Conservation (phyloP, 495 filamentous ascomycete genomes). For the Aspergillus asperescens region DNA sequence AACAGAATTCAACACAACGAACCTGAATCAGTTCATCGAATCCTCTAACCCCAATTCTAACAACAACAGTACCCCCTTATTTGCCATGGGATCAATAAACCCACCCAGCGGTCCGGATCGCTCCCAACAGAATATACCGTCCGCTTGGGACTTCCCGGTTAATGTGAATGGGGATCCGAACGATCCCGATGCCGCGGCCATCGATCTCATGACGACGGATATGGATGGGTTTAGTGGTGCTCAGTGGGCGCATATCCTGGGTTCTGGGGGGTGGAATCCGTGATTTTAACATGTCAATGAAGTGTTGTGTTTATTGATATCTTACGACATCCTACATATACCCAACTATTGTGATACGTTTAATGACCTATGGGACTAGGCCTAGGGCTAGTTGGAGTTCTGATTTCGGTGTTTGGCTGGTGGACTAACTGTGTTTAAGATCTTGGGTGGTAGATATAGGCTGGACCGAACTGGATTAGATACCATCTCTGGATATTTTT, state of each 20-base stretch:
- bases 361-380: background rate
- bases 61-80: background rate
- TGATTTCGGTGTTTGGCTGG: background rate
- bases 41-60: background rate
- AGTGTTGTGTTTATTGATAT: background rate
- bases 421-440: background rate
- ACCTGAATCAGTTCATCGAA: background rate
- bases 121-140: conserved; percentile 11
- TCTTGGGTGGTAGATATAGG: background rate
- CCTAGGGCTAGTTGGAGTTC: background rate
- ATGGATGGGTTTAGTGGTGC: conserved; percentile 28
- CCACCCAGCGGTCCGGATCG: conserved; percentile 8
- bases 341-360: background rate
- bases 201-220: conserved; percentile 20
- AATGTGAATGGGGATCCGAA: conserved; percentile 13
- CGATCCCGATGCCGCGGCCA: conserved; percentile 13
- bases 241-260: conserved; percentile 37
- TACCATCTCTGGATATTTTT: background rate
- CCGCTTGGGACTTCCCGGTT: conserved; percentile 24
- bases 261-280: conserved; percentile 13
- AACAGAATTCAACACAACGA: background rate
- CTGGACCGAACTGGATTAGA: background rate
- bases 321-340: background rate
- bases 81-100: conserved; percentile 11
- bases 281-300: conserved; percentile 1